Conservation (phyloP, 352 stramenopile genomes). For the Phytophthora tubulina region DNA sequence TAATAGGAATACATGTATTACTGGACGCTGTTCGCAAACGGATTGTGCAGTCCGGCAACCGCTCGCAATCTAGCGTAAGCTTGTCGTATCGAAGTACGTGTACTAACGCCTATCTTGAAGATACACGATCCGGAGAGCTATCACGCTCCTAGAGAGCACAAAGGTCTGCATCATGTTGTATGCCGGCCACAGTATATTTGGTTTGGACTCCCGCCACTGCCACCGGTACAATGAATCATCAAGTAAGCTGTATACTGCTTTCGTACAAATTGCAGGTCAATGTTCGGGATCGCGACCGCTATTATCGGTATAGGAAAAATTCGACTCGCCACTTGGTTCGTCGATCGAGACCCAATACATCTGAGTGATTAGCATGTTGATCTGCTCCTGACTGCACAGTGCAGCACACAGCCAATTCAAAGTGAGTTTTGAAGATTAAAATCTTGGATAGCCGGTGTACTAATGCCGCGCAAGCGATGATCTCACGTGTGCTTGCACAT, state of each 20-base stretch:
- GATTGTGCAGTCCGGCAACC: too few relatives aligned
- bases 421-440: not conserved
- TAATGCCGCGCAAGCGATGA: not conserved
- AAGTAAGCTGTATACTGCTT: too few relatives aligned
- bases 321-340: not conserved
- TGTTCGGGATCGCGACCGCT: not conserved
- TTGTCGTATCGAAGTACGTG: not conserved
- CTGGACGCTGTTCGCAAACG: too few relatives aligned
- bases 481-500: constrained; percentile 3
- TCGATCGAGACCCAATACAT: constrained; percentile 11
- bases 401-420: not conserved
- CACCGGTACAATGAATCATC: too few relatives aligned
- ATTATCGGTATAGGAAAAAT: constrained; percentile 1
- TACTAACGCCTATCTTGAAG: not conserved
- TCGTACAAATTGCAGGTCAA: too few relatives aligned
- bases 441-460: not conserved
- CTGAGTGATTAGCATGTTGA: constrained; percentile 8
- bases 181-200: too few relatives aligned
- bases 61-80: too few relatives aligned
- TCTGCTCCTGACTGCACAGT: not conserved
- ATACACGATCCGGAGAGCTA: not conserved
- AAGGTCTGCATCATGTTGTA: too few relatives aligned
- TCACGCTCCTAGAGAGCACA: not conserved
- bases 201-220: too few relatives aligned
- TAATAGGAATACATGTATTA: too few relatives aligned